Percentiles rank a stretch among this genome's conserved stretches.
phyloP scores from a whole-genome alignment of 768 basidiomycete species.

The Tricholoma bakamatsutake region DNA sequence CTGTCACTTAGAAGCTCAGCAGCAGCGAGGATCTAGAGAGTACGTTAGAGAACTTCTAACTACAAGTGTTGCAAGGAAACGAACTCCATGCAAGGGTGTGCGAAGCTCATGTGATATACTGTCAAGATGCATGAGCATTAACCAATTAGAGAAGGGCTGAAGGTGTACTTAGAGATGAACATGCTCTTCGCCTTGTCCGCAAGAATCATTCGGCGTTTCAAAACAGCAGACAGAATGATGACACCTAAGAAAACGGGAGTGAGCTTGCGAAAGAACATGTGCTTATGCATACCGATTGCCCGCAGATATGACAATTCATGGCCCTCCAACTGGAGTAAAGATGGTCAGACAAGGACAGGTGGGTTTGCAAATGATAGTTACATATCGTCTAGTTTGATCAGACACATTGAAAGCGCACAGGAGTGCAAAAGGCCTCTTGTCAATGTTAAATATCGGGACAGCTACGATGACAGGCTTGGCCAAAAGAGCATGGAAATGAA shows the following conservation, averaged over 20 bases:
- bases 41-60: constrained; percentile 4
- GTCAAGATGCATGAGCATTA: not conserved
- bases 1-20: constrained; percentile 90
- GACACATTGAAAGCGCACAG: constrained; percentile 88
- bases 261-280: not conserved
- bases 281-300: constrained; percentile 60
- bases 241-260: constrained; percentile 46
- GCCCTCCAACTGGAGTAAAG: constrained; percentile 61
- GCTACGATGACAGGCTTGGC: constrained; percentile 34
- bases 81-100: constrained; percentile 86
- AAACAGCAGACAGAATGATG: constrained; percentile 87
- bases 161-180: constrained; percentile 81
- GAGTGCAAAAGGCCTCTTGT: constrained; percentile 87
- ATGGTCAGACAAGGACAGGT: constrained; percentile 2
- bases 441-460: constrained; percentile 90
- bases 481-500: not conserved
- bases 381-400: constrained; percentile 75
- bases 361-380: constrained; percentile 26
- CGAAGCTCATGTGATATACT: constrained; percentile 90
- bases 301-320: constrained; percentile 88
- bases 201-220: constrained; percentile 88
- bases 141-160: not conserved
- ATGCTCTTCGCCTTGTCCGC: constrained; percentile 92
- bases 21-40: constrained; percentile 72
- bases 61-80: constrained; percentile 13